phyloP scores from a whole-genome alignment of 164 flowering plant species.

The Magnolia sinica region DNA sequence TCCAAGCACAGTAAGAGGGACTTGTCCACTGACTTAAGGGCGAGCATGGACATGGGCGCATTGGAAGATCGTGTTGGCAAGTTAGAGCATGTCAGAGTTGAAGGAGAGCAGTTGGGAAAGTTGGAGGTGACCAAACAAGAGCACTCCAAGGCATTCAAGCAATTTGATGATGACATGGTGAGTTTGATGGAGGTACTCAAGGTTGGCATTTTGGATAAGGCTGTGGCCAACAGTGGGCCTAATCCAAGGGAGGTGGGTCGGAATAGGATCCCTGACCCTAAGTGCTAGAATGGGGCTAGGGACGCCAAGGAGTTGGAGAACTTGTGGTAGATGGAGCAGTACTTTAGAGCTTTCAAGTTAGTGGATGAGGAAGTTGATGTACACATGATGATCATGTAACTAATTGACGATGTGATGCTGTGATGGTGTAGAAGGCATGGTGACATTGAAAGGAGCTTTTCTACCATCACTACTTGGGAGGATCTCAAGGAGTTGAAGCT shows the following conservation, averaged over 20 bases:
- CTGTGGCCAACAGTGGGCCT: background rate
- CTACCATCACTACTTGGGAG: too few species aligned
- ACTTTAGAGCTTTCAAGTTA: background rate
- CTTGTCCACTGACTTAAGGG: too few species aligned
- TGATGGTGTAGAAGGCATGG: background rate
- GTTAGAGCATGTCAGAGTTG: too few species aligned
- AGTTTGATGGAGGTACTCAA: too few species aligned
- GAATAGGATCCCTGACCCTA: background rate
- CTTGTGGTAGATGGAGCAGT: background rate
- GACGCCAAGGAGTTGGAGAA: background rate
- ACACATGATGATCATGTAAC: background rate
- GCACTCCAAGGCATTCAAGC: too few species aligned
- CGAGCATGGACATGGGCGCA: too few species aligned
- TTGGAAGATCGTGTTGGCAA: too few species aligned
- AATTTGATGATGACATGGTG: too few species aligned
- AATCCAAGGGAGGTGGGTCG: background rate
- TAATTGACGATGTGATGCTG: background rate
- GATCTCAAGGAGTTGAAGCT: too few species aligned
- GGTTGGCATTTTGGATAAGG: background rate
- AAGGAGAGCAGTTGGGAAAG: too few species aligned
- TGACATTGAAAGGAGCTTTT: background rate
- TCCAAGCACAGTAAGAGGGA: too few species aligned
- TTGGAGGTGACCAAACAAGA: too few species aligned
- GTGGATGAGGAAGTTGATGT: background rate
- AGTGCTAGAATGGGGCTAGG: background rate